phyloP scores from a whole-genome alignment of 129 eudicot species.

The Pseudognaphalium luteoalbum region DNA sequence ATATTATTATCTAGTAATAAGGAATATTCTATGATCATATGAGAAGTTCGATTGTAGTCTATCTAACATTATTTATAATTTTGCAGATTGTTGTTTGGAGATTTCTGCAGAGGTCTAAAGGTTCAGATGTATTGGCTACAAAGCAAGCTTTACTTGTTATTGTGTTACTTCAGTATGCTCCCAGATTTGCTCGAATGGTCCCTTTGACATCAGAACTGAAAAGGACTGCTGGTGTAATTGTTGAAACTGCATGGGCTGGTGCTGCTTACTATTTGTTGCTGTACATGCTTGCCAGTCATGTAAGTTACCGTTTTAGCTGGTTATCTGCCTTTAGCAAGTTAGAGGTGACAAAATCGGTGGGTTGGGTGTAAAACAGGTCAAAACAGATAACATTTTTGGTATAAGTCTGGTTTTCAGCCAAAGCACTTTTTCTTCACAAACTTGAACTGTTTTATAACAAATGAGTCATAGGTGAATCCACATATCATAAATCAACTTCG shows the following conservation, averaged over 20 bases:
- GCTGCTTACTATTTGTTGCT: constrained; percentile 78
- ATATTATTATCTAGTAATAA: neutral
- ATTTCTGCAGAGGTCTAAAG: constrained; percentile 67
- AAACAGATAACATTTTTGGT: neutral
- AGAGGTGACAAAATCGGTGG: neutral
- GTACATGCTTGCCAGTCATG: constrained; percentile 95
- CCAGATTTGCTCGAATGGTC: constrained; percentile 64
- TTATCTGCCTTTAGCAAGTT: neutral
- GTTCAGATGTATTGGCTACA: constrained; percentile 77
- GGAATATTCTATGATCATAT: constrained; percentile 8
- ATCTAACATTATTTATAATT: constrained; percentile 7
- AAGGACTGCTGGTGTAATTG: constrained; percentile 90
- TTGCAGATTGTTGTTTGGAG: constrained; percentile 89
- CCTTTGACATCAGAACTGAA: constrained; percentile 83
- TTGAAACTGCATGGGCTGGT: constrained; percentile 98
- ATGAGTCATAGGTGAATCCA: neutral
- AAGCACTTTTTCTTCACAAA: neutral
- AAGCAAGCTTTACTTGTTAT: constrained; percentile 75
- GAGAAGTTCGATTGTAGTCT: neutral
- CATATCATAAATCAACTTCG: too few species aligned
- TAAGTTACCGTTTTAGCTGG: constrained; percentile 39
- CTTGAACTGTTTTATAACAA: neutral
- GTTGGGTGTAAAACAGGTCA: neutral
- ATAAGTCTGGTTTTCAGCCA: neutral
- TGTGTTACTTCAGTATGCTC: constrained; percentile 73